Base-by-base conservation (phyloP, 495 filamentous ascomycete genomes). In the Beverwykella pulmonaria region DNA sequence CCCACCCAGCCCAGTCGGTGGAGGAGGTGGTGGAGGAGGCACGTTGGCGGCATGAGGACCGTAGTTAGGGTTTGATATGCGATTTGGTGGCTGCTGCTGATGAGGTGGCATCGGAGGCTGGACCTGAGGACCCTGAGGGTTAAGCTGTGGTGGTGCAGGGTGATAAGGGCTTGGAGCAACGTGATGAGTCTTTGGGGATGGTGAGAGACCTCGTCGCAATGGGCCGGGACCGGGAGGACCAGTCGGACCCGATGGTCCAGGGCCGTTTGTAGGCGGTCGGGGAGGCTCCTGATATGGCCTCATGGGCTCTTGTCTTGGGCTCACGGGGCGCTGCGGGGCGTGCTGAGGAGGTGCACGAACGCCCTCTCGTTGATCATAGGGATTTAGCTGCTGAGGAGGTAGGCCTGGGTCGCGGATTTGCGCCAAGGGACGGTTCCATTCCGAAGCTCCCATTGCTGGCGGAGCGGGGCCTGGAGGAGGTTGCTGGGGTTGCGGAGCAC, bases 351-450 rank as follows among this genome's bases (percentile, higher is more conserved):
- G 82, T 23, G 83, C 84, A 56, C 90, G 86, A 72, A 86, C 79
- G 29, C 79, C 78, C 68, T 96, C 92, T 49, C 87, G 85, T 53
- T 88, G 88, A 26, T 97, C 93, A 73, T 90, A 90, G 14, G 87
- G 91, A 63, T 92, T 91, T 23, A 83, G 72, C 29, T 87, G 85
- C 15, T 82, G 82, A 27, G 87, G 87, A 50, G 84, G 86, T 41
- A 84, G 89, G 27, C 83, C 86, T 26, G 83, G 79, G 77, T 93
- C 82, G 59, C 82, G 83, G 22, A 92, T 86, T 46, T 92, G 91
- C 67, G 86, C 92, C 68, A 90, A 84, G 61, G 89, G 86, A 29
- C 88, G 86, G 68, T 85, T 88, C 92, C 91, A 94, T 63, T 85
- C 88, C 19, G 79, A 78, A 39, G 85, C 84, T 19, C 65, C 71